Conservation (phyloP, 495 filamentous ascomycete species). For the Podospora comata region DNA sequence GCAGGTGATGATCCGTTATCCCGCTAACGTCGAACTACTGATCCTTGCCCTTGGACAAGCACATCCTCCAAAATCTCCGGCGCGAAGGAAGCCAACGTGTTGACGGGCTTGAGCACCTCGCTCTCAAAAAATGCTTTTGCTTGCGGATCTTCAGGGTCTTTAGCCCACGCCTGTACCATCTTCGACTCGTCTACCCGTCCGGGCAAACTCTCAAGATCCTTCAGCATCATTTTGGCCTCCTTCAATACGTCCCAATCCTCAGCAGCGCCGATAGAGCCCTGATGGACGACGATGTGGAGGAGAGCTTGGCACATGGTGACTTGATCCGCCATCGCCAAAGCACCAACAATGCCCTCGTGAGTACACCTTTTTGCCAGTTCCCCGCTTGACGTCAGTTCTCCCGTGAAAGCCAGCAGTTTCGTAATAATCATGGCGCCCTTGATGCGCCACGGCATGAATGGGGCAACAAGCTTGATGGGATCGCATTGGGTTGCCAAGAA, state of each 20-base stretch:
- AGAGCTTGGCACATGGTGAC: conserved; percentile 42
- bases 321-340: conserved; percentile 36
- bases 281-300: conserved; percentile 34
- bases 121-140: conserved; percentile 37
- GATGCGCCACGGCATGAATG: conserved; percentile 38
- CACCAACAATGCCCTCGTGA: conserved; percentile 27
- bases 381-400: conserved; percentile 22
- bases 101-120: conserved; percentile 37
- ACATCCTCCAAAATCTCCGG: conserved; percentile 36
- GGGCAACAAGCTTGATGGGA: conserved; percentile 36
- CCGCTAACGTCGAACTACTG: neutral
- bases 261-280: conserved; percentile 31
- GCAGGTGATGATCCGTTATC: neutral
- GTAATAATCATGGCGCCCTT: conserved; percentile 40
- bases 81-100: conserved; percentile 35
- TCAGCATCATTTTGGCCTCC: conserved; percentile 37
- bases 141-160: conserved; percentile 32
- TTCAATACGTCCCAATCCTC: conserved; percentile 36
- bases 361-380: conserved; percentile 20
- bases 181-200: conserved; percentile 37
- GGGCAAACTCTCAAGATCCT: conserved; percentile 36
- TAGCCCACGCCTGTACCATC: conserved; percentile 37
- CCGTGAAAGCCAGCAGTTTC: conserved; percentile 37
- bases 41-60: conserved; percentile 19
- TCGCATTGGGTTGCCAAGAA: conserved; percentile 38